Evolutionary conservation across 306 rosid genomes (phyloP).

Genomic region (Pterocarpus macrocarpus): DNA sequence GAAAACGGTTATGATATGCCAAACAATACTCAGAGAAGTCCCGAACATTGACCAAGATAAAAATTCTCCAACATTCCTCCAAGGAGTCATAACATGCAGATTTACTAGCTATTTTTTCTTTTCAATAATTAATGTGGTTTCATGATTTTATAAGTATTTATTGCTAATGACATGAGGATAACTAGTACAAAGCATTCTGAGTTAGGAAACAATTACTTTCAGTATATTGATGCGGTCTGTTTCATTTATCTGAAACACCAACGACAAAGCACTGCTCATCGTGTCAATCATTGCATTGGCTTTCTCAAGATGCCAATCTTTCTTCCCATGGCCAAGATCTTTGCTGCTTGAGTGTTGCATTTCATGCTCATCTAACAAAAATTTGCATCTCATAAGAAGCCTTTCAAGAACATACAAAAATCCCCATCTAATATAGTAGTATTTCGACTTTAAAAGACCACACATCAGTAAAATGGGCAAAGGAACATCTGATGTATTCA

Average conservation of each 20-base stretch:
- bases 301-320: slow-evolving; percentile 83
- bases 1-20: slow-evolving; percentile 4
- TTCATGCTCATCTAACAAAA: slow-evolving; percentile 91
- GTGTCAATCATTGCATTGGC: slow-evolving; percentile 95
- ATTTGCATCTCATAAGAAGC: slow-evolving; percentile 94
- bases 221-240: slow-evolving; percentile 93
- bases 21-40: slow-evolving; percentile 28
- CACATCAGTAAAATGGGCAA: slow-evolving; percentile 83
- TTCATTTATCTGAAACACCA: slow-evolving; percentile 88
- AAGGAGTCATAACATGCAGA: slow-evolving; percentile 25
- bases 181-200: slow-evolving; percentile 36
- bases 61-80: slow-evolving; percentile 26
- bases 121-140: slow-evolving; percentile 10
- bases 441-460: slow-evolving; percentile 91
- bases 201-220: slow-evolving; percentile 69
- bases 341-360: slow-evolving; percentile 61
- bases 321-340: slow-evolving; percentile 57
- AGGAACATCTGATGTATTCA: slow-evolving; percentile 76
- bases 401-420: slow-evolving; percentile 93
- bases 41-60: slow-evolving; percentile 25
- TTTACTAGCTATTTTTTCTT: not conserved
- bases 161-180: slow-evolving; percentile 10
- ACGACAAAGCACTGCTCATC: slow-evolving; percentile 86
- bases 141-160: slow-evolving; percentile 14
- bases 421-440: slow-evolving; percentile 88